Evolutionary conservation across 352 stramenopile species (phyloP).

Genomic region (Globisporangium spiculum): DNA sequence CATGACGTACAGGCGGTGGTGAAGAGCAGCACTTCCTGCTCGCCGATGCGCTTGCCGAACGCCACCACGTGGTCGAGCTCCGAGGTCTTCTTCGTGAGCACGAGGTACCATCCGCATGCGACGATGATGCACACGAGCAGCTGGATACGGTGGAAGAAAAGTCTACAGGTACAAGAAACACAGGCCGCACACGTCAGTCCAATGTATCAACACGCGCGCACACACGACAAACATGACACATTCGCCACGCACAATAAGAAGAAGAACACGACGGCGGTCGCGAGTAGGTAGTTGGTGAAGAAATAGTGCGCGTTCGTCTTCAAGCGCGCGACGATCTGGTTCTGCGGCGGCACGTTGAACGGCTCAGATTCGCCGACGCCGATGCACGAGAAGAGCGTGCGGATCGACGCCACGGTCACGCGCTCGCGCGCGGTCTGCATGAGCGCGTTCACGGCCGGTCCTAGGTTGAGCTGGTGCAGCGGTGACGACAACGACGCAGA

Average conservation of each 20-base stretch:
- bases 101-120: constrained; percentile 60
- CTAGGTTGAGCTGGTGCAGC: constrained; percentile 26
- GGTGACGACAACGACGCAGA: constrained; percentile 2
- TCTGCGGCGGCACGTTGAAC: constrained; percentile 53
- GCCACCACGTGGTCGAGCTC: constrained; percentile 46
- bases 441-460: constrained; percentile 28
- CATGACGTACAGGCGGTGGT: constrained; percentile 50
- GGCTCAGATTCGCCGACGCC: constrained; percentile 59
- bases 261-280: constrained; percentile 53
- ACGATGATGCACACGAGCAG: constrained; percentile 60
- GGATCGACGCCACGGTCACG: constrained; percentile 42
- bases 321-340: constrained; percentile 48
- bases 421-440: constrained; percentile 41
- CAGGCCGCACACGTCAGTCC: neutral
- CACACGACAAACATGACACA: neutral
- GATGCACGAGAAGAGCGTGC: constrained; percentile 60
- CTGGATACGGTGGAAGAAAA: constrained; percentile 75
- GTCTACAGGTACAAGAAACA: constrained; percentile 17
- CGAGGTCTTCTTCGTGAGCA: constrained; percentile 40
- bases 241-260: constrained; percentile 46
- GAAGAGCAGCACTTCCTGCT: constrained; percentile 63
- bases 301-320: constrained; percentile 72
- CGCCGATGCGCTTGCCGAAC: constrained; percentile 49
- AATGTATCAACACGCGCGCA: neutral
- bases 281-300: constrained; percentile 71